Percentiles rank a stretch among this genome's conserved stretches.
These are phyloP conservation scores for Areca catechu DNA, from an alignment of 176 grass and related monocot genomes.

Conservation along the genomic window DNA sequence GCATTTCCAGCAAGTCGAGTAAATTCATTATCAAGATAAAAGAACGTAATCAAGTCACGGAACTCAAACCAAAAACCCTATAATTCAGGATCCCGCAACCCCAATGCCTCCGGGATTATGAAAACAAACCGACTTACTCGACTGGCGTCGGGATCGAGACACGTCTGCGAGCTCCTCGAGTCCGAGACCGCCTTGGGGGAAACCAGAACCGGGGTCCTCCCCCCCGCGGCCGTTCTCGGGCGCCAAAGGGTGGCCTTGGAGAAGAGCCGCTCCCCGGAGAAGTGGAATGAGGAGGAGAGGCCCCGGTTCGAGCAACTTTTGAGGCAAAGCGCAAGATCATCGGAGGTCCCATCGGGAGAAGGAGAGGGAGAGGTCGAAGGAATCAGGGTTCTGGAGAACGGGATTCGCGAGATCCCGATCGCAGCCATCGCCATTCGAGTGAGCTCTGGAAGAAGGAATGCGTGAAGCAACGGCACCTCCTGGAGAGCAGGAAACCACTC, in stretches of 20 bases:
- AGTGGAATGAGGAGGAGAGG: conserved; percentile 14
- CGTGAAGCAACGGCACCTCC: no score
- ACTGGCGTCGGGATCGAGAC: conserved; percentile 94
- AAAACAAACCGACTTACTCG: conserved; percentile 35
- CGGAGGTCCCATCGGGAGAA: background rate
- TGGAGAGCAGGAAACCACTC: no score
- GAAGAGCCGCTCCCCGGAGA: conserved; percentile 20
- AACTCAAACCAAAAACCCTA: background rate
- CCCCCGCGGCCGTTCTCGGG: background rate
- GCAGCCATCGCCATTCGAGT: no score
- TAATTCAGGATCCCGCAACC: no score
- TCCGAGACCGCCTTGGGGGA: conserved; percentile 69
- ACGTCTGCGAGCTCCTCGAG: conserved; percentile 72
- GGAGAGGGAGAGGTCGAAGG: no score
- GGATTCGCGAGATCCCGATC: no score
- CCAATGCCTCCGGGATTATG: no score
- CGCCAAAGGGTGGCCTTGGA: background rate
- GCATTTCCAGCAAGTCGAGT: no score
- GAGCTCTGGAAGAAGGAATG: no score
- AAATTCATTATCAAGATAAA: background rate
- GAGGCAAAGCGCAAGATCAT: background rate
- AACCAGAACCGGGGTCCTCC: conserved; percentile 29
- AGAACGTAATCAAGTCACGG: background rate
- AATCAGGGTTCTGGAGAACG: no score
- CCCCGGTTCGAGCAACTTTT: background rate